Evolutionary conservation across 345 rosid species (phyloP).

Genomic region (Balakata baccata): DNA sequence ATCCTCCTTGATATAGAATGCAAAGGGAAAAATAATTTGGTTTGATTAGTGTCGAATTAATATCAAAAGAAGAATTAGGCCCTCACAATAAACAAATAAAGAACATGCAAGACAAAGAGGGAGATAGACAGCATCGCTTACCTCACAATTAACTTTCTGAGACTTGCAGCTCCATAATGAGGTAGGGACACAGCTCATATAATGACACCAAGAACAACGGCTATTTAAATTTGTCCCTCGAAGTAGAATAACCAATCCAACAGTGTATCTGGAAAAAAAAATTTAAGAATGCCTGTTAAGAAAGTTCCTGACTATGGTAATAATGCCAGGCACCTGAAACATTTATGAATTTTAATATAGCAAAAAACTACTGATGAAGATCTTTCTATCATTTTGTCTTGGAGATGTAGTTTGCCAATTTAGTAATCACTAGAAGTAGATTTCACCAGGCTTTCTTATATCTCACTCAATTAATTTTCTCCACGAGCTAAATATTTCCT

Average conservation of each 20-base stretch:
- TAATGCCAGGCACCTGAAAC: background rate
- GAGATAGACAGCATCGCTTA: conserved; percentile 25
- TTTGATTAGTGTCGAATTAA: background rate
- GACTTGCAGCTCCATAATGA: conserved; percentile 34
- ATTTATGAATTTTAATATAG: background rate
- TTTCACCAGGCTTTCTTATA: background rate
- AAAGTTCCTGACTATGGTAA: background rate
- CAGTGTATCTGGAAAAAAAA: conserved; percentile 22
- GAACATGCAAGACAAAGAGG: background rate
- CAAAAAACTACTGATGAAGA: background rate
- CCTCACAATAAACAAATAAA: background rate
- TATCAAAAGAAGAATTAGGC: background rate
- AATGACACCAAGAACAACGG: conserved; percentile 22
- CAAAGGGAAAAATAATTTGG: background rate
- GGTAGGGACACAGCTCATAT: conserved; percentile 22
- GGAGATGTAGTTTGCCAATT: background rate
- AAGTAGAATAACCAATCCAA: conserved; percentile 20
- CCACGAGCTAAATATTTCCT: background rate
- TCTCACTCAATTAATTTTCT: background rate
- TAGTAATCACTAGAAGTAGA: background rate
- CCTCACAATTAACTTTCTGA: conserved; percentile 52
- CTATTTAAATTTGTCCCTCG: conserved; percentile 19
- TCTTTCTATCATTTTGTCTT: background rate
- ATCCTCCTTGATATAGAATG: too few relatives aligned
- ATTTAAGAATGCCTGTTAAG: background rate